Conservation (phyloP, 108 stramenopile species). For the Chaetoceros tenuissimus region DNA sequence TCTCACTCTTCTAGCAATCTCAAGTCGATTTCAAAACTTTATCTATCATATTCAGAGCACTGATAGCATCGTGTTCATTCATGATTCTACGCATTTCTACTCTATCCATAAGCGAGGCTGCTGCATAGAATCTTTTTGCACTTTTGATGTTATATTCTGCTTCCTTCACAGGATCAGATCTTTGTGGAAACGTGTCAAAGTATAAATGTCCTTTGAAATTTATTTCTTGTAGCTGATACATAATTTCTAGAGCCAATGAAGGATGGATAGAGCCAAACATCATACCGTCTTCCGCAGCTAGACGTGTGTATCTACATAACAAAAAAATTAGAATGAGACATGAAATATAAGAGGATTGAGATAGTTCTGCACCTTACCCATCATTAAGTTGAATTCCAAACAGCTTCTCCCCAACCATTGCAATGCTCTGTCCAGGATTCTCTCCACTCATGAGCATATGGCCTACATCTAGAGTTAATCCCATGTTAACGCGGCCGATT, state of each 20-base stretch:
- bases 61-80: constrained; percentile 68
- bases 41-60: constrained; percentile 46
- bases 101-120: constrained; percentile 21
- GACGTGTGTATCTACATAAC: constrained; percentile 67
- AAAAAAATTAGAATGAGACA: no score
- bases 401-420: constrained; percentile 67
- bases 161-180: constrained; percentile 72
- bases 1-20: no score
- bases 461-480: constrained; percentile 78
- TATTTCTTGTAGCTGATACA: constrained; percentile 64
- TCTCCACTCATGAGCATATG: constrained; percentile 83
- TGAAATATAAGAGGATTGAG: background rate
- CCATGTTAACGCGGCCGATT: constrained; percentile 73
- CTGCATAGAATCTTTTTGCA: constrained; percentile 64
- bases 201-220: constrained; percentile 72
- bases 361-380: no score
- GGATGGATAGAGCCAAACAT: constrained; percentile 86
- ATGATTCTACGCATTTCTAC: constrained; percentile 21
- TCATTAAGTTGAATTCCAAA: constrained; percentile 84
- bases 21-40: constrained; percentile 10
- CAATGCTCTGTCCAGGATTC: constrained; percentile 80
- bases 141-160: constrained; percentile 72
- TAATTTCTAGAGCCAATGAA: constrained; percentile 66
- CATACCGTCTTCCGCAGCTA: constrained; percentile 85
- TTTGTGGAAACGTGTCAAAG: constrained; percentile 86